phyloP scores from a whole-genome alignment of 768 basidiomycete species.

The Epithele typhae region DNA sequence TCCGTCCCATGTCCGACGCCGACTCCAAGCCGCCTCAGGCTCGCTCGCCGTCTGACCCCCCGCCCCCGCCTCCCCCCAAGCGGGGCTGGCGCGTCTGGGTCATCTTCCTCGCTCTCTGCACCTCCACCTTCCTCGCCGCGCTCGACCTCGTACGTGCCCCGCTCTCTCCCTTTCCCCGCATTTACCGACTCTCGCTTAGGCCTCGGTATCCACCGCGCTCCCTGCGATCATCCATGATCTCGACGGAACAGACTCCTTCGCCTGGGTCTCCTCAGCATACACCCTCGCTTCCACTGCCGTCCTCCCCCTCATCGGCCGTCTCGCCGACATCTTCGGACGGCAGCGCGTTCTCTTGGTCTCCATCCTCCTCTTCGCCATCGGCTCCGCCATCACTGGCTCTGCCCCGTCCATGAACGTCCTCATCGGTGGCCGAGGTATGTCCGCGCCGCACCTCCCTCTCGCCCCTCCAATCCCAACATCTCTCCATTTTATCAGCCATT shows the following conservation, averaged over 20 bases:
- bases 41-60: neutral
- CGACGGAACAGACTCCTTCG: slow-evolving; percentile 23
- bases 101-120: slow-evolving; percentile 12
- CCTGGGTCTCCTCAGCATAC: slow-evolving; percentile 27
- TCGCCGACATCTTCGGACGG: slow-evolving; percentile 34
- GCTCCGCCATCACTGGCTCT: slow-evolving; percentile 35
- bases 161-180: neutral
- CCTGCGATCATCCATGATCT: slow-evolving; percentile 17
- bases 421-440: slow-evolving; percentile 31
- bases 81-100: slow-evolving; percentile 12
- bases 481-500: slow-evolving; percentile 8
- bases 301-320: slow-evolving; percentile 29
- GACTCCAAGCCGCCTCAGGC: neutral
- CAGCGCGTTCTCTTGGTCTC: slow-evolving; percentile 26
- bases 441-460: no score
- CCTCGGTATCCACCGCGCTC: slow-evolving; percentile 21
- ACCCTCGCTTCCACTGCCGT: slow-evolving; percentile 32
- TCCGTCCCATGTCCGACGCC: neutral
- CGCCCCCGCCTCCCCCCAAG: neutral
- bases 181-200: neutral
- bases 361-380: slow-evolving; percentile 33
- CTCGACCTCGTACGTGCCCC: slow-evolving; percentile 12
- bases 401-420: slow-evolving; percentile 36
- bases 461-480: neutral
- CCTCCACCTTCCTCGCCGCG: slow-evolving; percentile 16